Evolutionary conservation across 495 filamentous ascomycete species (phyloP), one percentile per base, ranked within the genome.

Genomic region (Aspergillus ellipticus): DNA sequence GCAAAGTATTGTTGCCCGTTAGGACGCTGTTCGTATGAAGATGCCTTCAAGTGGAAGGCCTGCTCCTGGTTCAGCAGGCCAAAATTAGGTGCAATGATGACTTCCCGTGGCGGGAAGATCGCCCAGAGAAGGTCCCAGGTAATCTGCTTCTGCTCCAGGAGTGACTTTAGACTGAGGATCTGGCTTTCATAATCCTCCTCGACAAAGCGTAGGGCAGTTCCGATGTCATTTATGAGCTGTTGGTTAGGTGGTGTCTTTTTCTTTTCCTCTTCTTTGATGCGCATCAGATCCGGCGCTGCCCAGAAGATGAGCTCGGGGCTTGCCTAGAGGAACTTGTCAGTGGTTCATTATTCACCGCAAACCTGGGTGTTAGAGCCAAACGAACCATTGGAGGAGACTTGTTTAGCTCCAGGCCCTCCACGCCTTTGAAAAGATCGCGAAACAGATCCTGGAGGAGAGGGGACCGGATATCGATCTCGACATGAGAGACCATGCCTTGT

Each of bases 41-140:
- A 33, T 28, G 7, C 13, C 19, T 7, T 35, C 39, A 16, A 42
- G n/a, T 19, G 20, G n/a, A 16, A 53, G 31, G 21, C 39, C 24
- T 53, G 51, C 6, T 45, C 39, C 22, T 53, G 35, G 3, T 53
- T 47, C 43, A 47, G 4, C 2, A 22, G 6, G 1, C 43, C 43
- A 21, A 47, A 47, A 10, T 19, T 3, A 2, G 43, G 51, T 0
- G 51, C 33, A 7, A 53, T 37, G 22, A 53, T 42, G n/a, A 53
- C 17, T 3, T 22, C 17, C 17, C 15, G 1, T 3, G 51, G 51
- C 0, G 33, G 10, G 22, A 53, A 53, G 17, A 53, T 22, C 8
- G 51, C 51, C 51, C 51, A 53, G 15, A 53, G 6, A 29, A 45
- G 22, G 6, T 43, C 51, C 51, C 51, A 53, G 31, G 51, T 20